Evolutionary conservation across 1,284 basidiomycete species (phyloP).

Genomic region (Naganishia albida): DNA sequence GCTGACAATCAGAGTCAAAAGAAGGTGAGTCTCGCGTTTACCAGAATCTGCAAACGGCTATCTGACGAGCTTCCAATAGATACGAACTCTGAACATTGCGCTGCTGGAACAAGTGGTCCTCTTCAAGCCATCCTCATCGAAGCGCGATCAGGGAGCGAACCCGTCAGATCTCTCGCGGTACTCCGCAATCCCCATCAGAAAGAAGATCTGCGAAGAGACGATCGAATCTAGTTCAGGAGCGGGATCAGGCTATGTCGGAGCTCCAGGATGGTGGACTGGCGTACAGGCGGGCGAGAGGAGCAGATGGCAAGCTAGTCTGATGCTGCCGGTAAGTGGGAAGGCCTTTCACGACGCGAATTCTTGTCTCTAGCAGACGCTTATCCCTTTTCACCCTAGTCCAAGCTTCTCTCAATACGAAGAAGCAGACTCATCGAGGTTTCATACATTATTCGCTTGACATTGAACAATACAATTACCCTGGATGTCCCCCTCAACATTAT

Average conservation of each 20-base stretch:
- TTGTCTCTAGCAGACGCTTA: not conserved
- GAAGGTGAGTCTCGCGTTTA: constrained; percentile 54
- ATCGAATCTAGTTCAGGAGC: constrained; percentile 69
- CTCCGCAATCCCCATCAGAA: constrained; percentile 52
- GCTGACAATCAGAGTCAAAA: constrained; percentile 75
- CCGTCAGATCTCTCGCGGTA: constrained; percentile 27
- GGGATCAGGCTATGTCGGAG: constrained; percentile 54
- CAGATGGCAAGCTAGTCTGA: constrained; percentile 62
- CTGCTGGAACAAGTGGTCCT: constrained; percentile 66
- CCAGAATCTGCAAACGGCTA: not conserved
- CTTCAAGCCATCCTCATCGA: constrained; percentile 16
- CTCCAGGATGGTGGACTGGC: constrained; percentile 82
- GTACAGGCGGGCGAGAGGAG: constrained; percentile 64
- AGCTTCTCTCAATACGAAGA: constrained; percentile 72
- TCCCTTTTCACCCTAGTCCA: constrained; percentile 56
- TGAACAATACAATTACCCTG: constrained; percentile 64
- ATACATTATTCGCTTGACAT: constrained; percentile 71
- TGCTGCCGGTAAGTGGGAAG: constrained; percentile 68
- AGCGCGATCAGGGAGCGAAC: constrained; percentile 3
- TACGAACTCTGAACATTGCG: constrained; percentile 68
- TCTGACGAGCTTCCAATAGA: constrained; percentile 39
- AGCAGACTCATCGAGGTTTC: constrained; percentile 76
- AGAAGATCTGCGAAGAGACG: constrained; percentile 66
- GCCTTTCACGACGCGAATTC: not conserved
- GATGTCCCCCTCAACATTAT: constrained; percentile 52